Conservation (phyloP, 2,329 filamentous ascomycete species). For the Colletotrichum sp. region DNA sequence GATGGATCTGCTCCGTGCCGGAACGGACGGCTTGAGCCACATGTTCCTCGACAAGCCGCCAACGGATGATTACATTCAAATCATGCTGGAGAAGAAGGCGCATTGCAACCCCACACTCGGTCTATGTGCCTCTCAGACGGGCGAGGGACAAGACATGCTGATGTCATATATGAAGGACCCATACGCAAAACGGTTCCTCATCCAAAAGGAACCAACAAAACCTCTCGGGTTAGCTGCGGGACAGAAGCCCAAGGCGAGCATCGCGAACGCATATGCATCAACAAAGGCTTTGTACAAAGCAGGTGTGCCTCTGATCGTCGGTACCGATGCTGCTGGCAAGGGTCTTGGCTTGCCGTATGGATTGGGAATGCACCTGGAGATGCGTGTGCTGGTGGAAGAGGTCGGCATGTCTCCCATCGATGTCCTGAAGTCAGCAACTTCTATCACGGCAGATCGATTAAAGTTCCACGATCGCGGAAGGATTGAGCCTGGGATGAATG, state of each 20-base stretch:
- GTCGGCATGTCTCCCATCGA: constrained; percentile 17
- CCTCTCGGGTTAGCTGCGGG: background rate
- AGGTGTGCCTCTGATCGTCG: constrained; percentile 19
- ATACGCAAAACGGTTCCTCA: background rate
- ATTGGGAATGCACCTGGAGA: constrained; percentile 18
- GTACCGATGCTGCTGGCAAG: constrained; percentile 20
- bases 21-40: constrained; percentile 34
- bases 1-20: constrained; percentile 29
- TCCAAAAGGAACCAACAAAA: background rate
- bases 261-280: constrained; percentile 20
- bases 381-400: constrained; percentile 20
- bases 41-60: constrained; percentile 32
- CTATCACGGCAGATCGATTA: constrained; percentile 16
- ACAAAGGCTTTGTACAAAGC: constrained; percentile 15
- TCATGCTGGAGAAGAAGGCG: constrained; percentile 26
- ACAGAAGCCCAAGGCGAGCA: background rate
- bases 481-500: constrained; percentile 14
- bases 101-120: constrained; percentile 28
- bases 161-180: constrained; percentile 23
- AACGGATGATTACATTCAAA: constrained; percentile 25
- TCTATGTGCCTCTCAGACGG: constrained; percentile 25
- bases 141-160: constrained; percentile 24
- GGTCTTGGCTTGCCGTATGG: constrained; percentile 19
- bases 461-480: constrained; percentile 13
- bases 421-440: constrained; percentile 21